Conservation (phyloP, 176 grass and related monocot genomes). For the Stipa capillata region DNA sequence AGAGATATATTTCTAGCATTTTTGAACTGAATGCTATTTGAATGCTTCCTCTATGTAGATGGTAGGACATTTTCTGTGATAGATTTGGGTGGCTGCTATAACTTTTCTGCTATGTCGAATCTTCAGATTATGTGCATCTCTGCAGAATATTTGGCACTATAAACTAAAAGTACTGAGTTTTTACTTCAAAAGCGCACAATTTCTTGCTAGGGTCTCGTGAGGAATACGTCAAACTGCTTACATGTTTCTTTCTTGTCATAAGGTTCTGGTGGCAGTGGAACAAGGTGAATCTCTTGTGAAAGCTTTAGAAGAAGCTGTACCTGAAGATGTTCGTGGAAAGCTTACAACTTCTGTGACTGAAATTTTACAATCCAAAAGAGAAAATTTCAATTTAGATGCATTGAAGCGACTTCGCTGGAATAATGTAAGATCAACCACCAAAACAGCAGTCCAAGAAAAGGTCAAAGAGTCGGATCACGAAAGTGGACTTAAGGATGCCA, state of each 20-base stretch:
- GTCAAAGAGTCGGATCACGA: constrained; percentile 28
- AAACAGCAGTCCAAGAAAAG: constrained; percentile 45
- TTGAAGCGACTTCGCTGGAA: constrained; percentile 47
- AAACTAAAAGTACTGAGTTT: neutral
- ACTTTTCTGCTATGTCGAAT: neutral
- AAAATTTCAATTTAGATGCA: constrained; percentile 56
- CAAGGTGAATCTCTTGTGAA: constrained; percentile 79
- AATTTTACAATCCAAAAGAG: constrained; percentile 62
- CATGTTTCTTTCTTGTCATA: constrained; percentile 25
- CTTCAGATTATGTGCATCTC: neutral
- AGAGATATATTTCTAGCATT: neutral
- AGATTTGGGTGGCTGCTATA: neutral
- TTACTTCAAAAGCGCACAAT: neutral
- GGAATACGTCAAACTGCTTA: constrained; percentile 9
- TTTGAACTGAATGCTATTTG: neutral
- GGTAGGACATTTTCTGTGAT: neutral
- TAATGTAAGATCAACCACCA: constrained; percentile 32
- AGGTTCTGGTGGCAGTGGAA: constrained; percentile 82
- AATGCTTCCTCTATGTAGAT: neutral
- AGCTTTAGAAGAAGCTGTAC: constrained; percentile 94
- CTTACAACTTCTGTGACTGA: constrained; percentile 57
- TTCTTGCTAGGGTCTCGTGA: neutral
- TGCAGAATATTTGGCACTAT: neutral
- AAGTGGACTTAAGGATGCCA: constrained; percentile 29
- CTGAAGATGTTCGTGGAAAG: constrained; percentile 92